These are phyloP conservation scores for Gilbertella persicaria DNA, from an alignment of 371 early-diverging fungal species.

Conservation along the genomic window DNA sequence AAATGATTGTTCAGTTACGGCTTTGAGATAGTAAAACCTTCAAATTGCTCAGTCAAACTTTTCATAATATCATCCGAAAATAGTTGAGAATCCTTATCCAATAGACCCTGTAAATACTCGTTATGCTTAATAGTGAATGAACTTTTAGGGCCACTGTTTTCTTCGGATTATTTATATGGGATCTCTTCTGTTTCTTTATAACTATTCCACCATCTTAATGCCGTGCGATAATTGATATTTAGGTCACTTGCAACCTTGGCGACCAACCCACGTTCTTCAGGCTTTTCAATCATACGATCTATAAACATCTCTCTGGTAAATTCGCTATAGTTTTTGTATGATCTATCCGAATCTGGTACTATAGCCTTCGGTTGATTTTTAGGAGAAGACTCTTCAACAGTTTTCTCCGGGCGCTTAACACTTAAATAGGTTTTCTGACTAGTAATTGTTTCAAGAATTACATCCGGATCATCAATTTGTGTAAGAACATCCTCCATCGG, in stretches of 20 bases:
- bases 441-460: constrained; percentile 19
- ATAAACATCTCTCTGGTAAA: constrained; percentile 20
- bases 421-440: constrained; percentile 18
- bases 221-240: constrained; percentile 18
- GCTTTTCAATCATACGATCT: constrained; percentile 21
- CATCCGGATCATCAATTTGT: constrained; percentile 18
- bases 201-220: constrained; percentile 11
- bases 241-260: constrained; percentile 21
- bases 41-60: constrained; percentile 12
- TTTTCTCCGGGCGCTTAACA: constrained; percentile 17
- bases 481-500: constrained; percentile 14
- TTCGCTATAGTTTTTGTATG: constrained; percentile 20
- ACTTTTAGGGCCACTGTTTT: constrained; percentile 14
- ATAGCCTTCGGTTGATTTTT: constrained; percentile 17
- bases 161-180: constrained; percentile 7
- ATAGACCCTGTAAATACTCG: constrained; percentile 5
- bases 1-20: constrained; percentile 16
- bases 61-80: constrained; percentile 12
- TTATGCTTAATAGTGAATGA: constrained; percentile 11
- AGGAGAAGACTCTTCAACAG: constrained; percentile 12
- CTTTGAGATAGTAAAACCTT: constrained; percentile 16
- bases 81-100: constrained; percentile 13
- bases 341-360: constrained; percentile 11
- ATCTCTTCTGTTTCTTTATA: constrained; percentile 12
- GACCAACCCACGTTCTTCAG: constrained; percentile 22